Evolutionary conservation across 306 rosid species (phyloP), one percentile per base, ranked within the genome.

Genomic region (Pueraria montana): DNA sequence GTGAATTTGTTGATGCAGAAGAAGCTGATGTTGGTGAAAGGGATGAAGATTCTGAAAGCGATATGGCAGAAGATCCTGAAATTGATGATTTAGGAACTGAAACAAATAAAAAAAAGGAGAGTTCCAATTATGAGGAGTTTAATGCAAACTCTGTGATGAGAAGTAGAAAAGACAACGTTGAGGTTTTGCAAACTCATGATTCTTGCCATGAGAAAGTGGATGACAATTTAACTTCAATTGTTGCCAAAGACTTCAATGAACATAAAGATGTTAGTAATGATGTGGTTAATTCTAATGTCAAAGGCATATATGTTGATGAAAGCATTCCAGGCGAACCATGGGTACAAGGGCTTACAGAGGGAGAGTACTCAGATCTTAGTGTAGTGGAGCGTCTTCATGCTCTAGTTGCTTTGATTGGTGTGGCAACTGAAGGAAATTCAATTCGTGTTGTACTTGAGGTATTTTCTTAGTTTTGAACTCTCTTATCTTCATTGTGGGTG

Each of bases 361-460:
- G 94, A 75, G 96, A 93, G 71, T 91, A 90, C 79, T 91, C 96
- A 21, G 92, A 90, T 68, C 96, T 93, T 63, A 90, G 92, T 82
- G 92, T 93, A 17, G 97, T 90, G 81, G 97, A 91, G 87, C 96
- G 96, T 80, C 91, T 93, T 45, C 84, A 78, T 2, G 96, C 96
- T 45, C 92, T 93, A 72, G 86, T 86, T 85, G 86, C 94, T 59
- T 82, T 93, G 80, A 84, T 90, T 82, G 85, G 89, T 48, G 86
- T 90, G 80, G 93, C 90, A 77, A 86, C 75, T 72, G 96, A 93
- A 84, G 97, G 97, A 70, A 91, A 87, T 79, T 90, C 93, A 26
- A 89, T 93, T 9, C 92, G 93, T 48, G 50, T 76, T 76, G 85
- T 71, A 24, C 94, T 93, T 43, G 97, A 91, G 93, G 97, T 91